phyloP scores from a whole-genome alignment of 1,284 basidiomycete genomes.

The Tylopilus orsonianus region DNA sequence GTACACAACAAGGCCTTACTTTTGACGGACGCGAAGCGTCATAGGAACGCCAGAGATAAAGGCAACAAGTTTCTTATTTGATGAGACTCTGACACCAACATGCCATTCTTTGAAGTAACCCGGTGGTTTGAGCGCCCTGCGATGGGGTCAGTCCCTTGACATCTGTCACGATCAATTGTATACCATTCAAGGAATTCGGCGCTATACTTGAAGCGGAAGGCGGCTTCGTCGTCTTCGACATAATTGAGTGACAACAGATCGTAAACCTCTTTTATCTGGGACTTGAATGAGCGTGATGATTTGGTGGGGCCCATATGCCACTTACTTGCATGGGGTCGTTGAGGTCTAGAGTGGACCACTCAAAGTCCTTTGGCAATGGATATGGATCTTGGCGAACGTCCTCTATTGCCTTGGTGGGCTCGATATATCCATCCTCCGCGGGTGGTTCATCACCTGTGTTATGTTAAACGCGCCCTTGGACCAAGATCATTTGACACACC shows the following conservation, averaged over 20 bases:
- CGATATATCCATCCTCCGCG: conserved; percentile 84
- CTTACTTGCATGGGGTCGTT: conserved; percentile 69
- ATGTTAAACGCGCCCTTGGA: conserved; percentile 3
- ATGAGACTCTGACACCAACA: conserved; percentile 88
- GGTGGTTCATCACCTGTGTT: conserved; percentile 62
- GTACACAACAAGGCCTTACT: conserved; percentile 48
- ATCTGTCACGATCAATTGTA: conserved; percentile 12
- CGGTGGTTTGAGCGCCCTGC: conserved; percentile 91
- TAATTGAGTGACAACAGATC: conserved; percentile 92
- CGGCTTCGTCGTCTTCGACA: conserved; percentile 95
- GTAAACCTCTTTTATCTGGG: conserved; percentile 87
- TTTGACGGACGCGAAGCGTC: conserved; percentile 73
- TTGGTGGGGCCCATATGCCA: neutral
- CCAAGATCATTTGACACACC: conserved; percentile 41
- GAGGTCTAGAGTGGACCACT: conserved; percentile 88
- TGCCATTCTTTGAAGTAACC: conserved; percentile 96
- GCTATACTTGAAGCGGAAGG: conserved; percentile 95
- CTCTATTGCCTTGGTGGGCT: conserved; percentile 73
- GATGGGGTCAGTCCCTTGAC: conserved; percentile 6
- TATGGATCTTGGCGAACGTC: conserved; percentile 88
- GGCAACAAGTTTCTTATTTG: conserved; percentile 92
- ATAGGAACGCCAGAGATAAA: conserved; percentile 97
- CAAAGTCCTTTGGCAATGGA: conserved; percentile 89
- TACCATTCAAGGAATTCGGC: conserved; percentile 95
- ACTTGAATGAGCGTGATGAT: conserved; percentile 1